Base-by-base conservation (phyloP, 2,329 filamentous ascomycete species). In the Chaetomium sp. region DNA sequence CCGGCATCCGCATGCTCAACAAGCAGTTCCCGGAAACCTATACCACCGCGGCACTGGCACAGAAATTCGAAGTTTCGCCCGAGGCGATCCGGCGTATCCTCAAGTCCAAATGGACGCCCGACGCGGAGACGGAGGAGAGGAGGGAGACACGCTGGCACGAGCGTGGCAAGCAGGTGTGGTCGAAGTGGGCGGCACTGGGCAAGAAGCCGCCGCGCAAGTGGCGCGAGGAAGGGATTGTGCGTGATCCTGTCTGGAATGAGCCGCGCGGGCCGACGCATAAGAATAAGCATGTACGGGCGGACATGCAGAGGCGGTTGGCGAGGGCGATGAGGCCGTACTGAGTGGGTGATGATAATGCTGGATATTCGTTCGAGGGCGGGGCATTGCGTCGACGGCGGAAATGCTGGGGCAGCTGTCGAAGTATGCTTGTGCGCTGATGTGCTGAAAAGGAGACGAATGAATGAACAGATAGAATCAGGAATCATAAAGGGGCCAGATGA, bases 71-170 rank as follows among this genome's bases (percentile, higher is more conserved):
- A 69, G 78, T 96, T n/a, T 91, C 90, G 0, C 78, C 88, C 2
- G 94, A 99, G 69, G 89, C 85, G 0, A 88, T 97, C 57, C 84
- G 91, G 9, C 82, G 94, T 38, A 95, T 99, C 52, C 74, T 99
- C 59, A 89, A 82, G 74, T 83, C 81, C 69, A 91, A 89, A 58
- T 94, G 89, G 86, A 72, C 72, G 64, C 85, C 88, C 3, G 75
- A 68, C 6, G 66, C 77, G 34, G 76, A 78, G 33, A 79, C 85
- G 65, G 80, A 84, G 58, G 68, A 76, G 57, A 72, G 79, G 3
- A 77, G 84, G 53, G 79, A 84, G 66, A 71, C 74, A 62, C 74
- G 84, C 32, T 87, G 84, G 84, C 79, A 80, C 65, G 76, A 76
- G 14, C 75, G 84, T 52, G 84, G 84, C 56, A 76, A 79, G 70